Base-by-base conservation (phyloP, 2,329 filamentous ascomycete species). In the Ophiocordyceps robertsii region DNA sequence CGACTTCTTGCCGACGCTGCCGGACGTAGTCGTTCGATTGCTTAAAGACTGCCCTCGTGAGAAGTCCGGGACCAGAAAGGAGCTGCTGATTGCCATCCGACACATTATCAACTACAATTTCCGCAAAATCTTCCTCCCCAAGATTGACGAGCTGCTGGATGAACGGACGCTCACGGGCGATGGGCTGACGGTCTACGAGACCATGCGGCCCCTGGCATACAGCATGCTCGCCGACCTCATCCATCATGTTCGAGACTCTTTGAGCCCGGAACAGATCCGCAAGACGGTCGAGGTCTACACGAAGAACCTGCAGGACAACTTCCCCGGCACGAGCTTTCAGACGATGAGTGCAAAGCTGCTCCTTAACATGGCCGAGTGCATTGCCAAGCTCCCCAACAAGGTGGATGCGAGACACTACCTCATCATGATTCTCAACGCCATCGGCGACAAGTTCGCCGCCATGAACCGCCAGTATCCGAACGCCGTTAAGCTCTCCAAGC, bases 31-130 rank as follows among this genome's bases (percentile, higher is more conserved):
- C 3, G 86, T 99, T 7, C 78, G 92, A 6, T 66, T 98, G 38
- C 69, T 98, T 38, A 86, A 94, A 56, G 92, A 99, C 56, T 96
- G 92, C 46, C 92, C 92, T 0, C 73, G 90, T 40, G 92, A 96
- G 63, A 95, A 95, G 57, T 95, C 90, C 0, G 83, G 84, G 3
- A 86, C 90, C 1, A 76, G 93, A 16, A 99, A 98, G 59, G 92
- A 99, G 61, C 70, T 99, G 17, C 68, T 99, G 37, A 92, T 98
- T 41, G 93, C 92, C 0, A 95, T 98, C 45, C 77, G 93, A 19
- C 93, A 99, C 57, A 95, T 98, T 53, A 95, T 98, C 62, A 98
- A 96, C 64, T 96, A 96, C 65, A 96, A 96, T 57, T 96, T 95
- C 53, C 73, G 92, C 44, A 90, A 88, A 57, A 94, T 96, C 42